Percentiles rank a stretch among this genome's conserved stretches.
Evolutionary conservation across 2,329 filamentous ascomycete species (phyloP).

Genomic region (Magnaporthiopsis rhizophila): DNA sequence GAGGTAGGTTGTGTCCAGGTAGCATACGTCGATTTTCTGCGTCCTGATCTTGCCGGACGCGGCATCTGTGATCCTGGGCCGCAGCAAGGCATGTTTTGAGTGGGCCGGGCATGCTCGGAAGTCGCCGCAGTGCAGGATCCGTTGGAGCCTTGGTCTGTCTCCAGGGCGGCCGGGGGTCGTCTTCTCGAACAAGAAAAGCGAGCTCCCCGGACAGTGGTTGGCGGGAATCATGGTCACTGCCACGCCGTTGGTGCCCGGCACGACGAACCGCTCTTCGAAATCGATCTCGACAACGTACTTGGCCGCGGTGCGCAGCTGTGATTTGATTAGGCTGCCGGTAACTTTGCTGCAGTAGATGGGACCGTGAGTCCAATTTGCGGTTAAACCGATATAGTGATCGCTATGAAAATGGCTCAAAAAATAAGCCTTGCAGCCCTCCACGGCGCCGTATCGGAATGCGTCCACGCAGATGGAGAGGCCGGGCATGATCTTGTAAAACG

Average conservation of each 20-base stretch:
- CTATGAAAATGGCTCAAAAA: conserved; percentile 98
- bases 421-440: conserved; percentile 87
- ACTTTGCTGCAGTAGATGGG: conserved; percentile 95
- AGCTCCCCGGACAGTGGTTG: conserved; percentile 94
- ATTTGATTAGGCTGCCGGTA: conserved; percentile 80
- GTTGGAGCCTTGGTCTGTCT: conserved; percentile 55
- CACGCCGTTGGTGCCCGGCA: conserved; percentile 76
- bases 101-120: conserved; percentile 87
- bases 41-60: conserved; percentile 64
- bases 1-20: conserved; percentile 94
- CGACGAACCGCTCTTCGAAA: conserved; percentile 71
- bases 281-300: conserved; percentile 81
- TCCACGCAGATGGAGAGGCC: conserved; percentile 91
- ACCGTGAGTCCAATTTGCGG: conserved; percentile 80
- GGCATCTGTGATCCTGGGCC: conserved; percentile 63
- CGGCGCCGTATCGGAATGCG: conserved; percentile 89
- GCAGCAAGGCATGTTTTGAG: conserved; percentile 70
- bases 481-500: conserved; percentile 97
- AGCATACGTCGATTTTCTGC: conserved; percentile 90
- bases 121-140: conserved; percentile 91
- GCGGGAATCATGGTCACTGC: conserved; percentile 90
- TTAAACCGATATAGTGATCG: conserved; percentile 91
- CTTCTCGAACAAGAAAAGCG: conserved; percentile 89
- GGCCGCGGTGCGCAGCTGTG: conserved; percentile 76
- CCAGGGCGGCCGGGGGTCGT: conserved; percentile 33